Percentiles rank a stretch among this genome's conserved stretches.
Conservation (phyloP, 352 stramenopile genomes). For the Pythium catenulatum region DNA sequence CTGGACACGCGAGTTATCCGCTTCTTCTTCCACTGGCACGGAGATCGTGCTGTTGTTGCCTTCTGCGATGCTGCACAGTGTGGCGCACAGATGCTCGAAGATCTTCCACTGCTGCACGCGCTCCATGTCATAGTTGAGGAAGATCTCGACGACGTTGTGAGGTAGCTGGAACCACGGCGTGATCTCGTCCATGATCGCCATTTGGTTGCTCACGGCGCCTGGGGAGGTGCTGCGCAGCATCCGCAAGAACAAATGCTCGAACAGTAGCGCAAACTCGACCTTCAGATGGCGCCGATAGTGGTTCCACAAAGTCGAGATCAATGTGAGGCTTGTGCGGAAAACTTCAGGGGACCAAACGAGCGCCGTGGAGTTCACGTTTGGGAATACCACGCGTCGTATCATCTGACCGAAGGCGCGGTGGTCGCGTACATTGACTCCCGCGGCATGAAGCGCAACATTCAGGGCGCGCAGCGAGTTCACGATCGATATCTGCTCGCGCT, state of each 20-base stretch:
- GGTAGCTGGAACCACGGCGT: slow-evolving; percentile 88
- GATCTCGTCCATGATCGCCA: slow-evolving; percentile 89
- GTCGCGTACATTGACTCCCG: slow-evolving; percentile 70
- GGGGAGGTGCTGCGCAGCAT: slow-evolving; percentile 77
- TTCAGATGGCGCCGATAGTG: slow-evolving; percentile 91
- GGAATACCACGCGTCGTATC: slow-evolving; percentile 86
- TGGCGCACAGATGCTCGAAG: slow-evolving; percentile 89
- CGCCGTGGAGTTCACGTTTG: slow-evolving; percentile 80
- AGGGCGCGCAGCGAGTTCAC: slow-evolving; percentile 83
- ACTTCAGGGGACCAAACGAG: slow-evolving; percentile 79
- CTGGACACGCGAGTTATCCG: slow-evolving; percentile 61
- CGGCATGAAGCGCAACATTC: slow-evolving; percentile 83
- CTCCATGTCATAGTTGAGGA: slow-evolving; percentile 93
- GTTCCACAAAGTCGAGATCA: slow-evolving; percentile 91
- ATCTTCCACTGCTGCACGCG: slow-evolving; percentile 94
- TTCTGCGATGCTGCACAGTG: slow-evolving; percentile 87
- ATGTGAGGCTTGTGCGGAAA: slow-evolving; percentile 77
- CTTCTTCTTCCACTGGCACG: slow-evolving; percentile 64
- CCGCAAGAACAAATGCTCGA: slow-evolving; percentile 89
- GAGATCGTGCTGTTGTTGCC: slow-evolving; percentile 62
- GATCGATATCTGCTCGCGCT: slow-evolving; percentile 79
- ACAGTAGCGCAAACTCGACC: slow-evolving; percentile 88
- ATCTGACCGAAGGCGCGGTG: slow-evolving; percentile 85
- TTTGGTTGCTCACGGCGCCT: slow-evolving; percentile 76
- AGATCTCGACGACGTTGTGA: slow-evolving; percentile 93